Evolutionary conservation across 2,329 filamentous ascomycete species (phyloP).

Genomic region (Berkeleyomyces rouxiae): DNA sequence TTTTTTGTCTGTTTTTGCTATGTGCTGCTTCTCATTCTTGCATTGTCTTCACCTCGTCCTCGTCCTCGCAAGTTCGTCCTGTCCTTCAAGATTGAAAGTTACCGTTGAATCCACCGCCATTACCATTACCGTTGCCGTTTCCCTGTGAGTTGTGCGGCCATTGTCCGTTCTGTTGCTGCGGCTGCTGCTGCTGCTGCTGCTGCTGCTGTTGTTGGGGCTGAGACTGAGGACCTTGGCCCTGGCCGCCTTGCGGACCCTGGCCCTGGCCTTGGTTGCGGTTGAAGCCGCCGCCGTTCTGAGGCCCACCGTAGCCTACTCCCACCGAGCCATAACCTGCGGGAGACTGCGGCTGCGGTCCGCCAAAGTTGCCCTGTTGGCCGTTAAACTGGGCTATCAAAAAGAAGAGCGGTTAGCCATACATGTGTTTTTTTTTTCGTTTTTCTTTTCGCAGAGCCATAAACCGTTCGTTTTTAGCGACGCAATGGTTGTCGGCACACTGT

Average conservation of each 20-base stretch:
- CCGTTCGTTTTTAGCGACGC: no score
- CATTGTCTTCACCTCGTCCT: neutral
- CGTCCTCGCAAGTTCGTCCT: neutral
- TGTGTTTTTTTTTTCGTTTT: constrained; percentile 6
- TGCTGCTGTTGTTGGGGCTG: constrained; percentile 22
- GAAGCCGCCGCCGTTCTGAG: constrained; percentile 55
- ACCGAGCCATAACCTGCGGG: constrained; percentile 47
- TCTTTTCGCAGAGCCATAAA: neutral
- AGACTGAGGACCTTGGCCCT: constrained; percentile 16
- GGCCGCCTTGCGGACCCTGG: constrained; percentile 31
- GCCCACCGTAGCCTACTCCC: constrained; percentile 53
- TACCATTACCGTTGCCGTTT: neutral
- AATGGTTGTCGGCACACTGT: neutral
- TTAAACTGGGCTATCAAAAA: constrained; percentile 33
- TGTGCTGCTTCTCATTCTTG: neutral
- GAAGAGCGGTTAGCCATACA: constrained; percentile 17
- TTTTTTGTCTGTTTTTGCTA: neutral
- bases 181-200: constrained; percentile 29
- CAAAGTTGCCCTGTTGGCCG: constrained; percentile 52
- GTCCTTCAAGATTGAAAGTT: constrained; percentile 38
- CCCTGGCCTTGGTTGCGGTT: constrained; percentile 24
- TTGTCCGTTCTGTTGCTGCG: constrained; percentile 29
- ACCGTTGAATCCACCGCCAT: constrained; percentile 39
- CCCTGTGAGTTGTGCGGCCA: constrained; percentile 36
- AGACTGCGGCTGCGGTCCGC: constrained; percentile 39